Evolutionary conservation across 192 early-diverging fungal species (phyloP), one percentile per base, ranked within the genome.

Genomic region (Backusella australiensis): DNA sequence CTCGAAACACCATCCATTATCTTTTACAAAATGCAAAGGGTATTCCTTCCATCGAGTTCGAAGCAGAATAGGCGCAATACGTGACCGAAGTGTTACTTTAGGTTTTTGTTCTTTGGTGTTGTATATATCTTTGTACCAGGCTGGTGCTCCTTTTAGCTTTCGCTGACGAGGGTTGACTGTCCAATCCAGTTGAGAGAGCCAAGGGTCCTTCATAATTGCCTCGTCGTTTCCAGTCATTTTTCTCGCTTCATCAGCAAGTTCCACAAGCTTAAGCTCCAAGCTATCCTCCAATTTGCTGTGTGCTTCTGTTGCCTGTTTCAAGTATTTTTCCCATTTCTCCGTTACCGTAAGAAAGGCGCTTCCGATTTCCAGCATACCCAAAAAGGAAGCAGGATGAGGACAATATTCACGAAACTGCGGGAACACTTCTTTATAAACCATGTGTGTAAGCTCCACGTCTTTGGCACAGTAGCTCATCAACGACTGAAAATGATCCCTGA

Each of bases 311-410:
- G 91, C 81, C 4, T 79, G 81, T 5, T 67, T 59, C 3, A 97
- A 71, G 77, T 94, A 98, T 11, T 88, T 81, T 6, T 89, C 81
- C 98, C 97, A 99, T 34, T 86, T 88, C n/a, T 87, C 81, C 36
- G 91, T 89, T 14, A 93, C 93, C 0, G 98, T 91, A 71, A 99
- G 75, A 77, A 94, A 96, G 4, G 90, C 90, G 41, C 88, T 91
- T 5, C 93, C 90, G 95, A 99, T 97, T 52, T 92, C 88, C 68
- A 97, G 68, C 77, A 95, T 93, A 0, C 98, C 98, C 3, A 92
- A 91, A 85, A 99, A 96, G 35, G 96, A 96, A 41, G 91, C 94
- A 3, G 96, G 96, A 74, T 97, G 97, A 17, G 98, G 98, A 75
- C 96, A 98, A 56, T 95, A 94, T 23, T 86, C 49, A 23, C 81